A percentile compares a stretch with the other conserved stretches of the same genome.
Evolutionary conservation across 306 rosid genomes (phyloP).

Genomic region (Cicer arietinum): DNA sequence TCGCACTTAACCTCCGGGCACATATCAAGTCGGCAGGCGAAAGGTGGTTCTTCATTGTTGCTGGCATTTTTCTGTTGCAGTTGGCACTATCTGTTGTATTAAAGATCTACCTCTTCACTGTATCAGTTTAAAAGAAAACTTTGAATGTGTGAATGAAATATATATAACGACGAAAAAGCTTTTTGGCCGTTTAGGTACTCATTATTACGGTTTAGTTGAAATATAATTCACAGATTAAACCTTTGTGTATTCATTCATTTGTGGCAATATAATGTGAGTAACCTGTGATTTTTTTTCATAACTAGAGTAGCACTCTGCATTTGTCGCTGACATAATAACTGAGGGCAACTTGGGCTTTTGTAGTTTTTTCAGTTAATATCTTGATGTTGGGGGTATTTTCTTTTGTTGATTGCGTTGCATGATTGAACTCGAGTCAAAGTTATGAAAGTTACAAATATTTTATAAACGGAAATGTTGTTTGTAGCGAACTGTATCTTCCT

Average conservation of each 20-base stretch:
- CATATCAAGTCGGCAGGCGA: conserved; percentile 91
- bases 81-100: conserved; percentile 79
- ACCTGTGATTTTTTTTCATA: conserved; percentile 39
- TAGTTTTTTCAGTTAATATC: not conserved
- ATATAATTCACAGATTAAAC: conserved; percentile 41
- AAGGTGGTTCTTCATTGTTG: conserved; percentile 93
- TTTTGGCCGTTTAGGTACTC: conserved; percentile 46
- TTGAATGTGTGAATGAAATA: conserved; percentile 45
- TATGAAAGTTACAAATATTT: not conserved
- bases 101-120: conserved; percentile 82
- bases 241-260: conserved; percentile 57
- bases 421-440: not conserved
- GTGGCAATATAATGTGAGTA: conserved; percentile 45
- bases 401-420: not conserved
- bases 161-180: conserved; percentile 48
- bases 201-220: conserved; percentile 47
- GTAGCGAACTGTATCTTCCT: no score
- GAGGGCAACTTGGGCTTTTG: not conserved
- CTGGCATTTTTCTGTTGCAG: conserved; percentile 90
- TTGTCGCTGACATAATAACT: conserved; percentile 11
- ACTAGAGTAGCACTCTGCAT: not conserved
- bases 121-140: conserved; percentile 63
- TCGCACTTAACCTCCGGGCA: conserved; percentile 89
- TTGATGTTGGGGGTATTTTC: not conserved
- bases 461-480: not conserved